Evolutionary conservation across 1,284 basidiomycete genomes (phyloP), one percentile per base, ranked within the genome.

Genomic region (Fomes fomentarius): DNA sequence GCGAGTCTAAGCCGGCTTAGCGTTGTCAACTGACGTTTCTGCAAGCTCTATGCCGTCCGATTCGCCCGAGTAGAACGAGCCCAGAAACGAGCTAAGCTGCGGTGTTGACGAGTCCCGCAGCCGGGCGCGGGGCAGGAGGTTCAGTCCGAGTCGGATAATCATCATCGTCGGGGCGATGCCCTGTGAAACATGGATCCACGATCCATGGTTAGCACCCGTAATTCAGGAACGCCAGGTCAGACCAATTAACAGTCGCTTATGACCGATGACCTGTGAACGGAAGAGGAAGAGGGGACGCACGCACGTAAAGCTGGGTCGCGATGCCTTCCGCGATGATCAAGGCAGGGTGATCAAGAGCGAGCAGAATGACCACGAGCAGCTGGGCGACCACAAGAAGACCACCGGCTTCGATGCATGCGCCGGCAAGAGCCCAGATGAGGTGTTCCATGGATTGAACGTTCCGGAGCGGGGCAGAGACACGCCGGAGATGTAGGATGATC

Each of bases 251-350:
- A 22, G 10, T 9, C 21, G 38, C 38, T 9, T 9, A 2, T 7
- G n/a, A 14, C 17, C 14, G 11, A 33, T 12, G 8, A 22, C 8
- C 3, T 25, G 28, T 21, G n/a, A 17, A 15, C 9, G 42, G 21
- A 22, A 28, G 5, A 21, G 22, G 33, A 35, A 24, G 30, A 19
- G 25, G 33, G n/a, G 21, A 22, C 8, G 15, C 10, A 54, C 60
- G 54, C 45, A 61, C 60, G 49, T 61, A 61, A 21, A 57, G n/a
- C 31, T 58, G 60, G 6, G 54, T 43, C n/a, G 60, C 56, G 28
- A 61, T 25, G 19, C 53, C 52, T 34, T 58, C 56, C 19, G 47
- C 46, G 17, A 61, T 54, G 39, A 58, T 37, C 11, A 56, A 17
- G 3, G 38, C 52, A 14, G 60, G 60, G 30, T 52, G 40, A 21